A percentile compares a stretch with the other conserved stretches of the same genome.
These are phyloP conservation scores for Amanita fuliginea DNA, from an alignment of 768 basidiomycete genomes.

Conservation along the genomic window DNA sequence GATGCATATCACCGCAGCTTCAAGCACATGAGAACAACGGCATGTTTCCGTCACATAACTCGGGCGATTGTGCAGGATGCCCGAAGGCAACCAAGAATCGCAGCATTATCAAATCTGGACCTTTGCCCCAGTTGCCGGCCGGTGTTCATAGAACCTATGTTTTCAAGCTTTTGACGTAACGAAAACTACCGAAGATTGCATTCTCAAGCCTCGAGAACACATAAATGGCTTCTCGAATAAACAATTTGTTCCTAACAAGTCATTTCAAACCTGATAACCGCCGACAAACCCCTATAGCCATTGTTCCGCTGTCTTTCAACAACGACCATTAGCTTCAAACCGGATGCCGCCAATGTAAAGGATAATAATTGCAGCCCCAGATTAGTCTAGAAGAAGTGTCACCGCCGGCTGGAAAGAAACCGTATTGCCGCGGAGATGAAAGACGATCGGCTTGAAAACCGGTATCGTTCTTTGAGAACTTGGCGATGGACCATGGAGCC, in stretches of 20 bases:
- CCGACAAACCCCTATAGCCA: not conserved
- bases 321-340: not conserved
- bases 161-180: constrained; percentile 5
- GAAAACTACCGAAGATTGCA: not conserved
- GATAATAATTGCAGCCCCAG: not conserved
- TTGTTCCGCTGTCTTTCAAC: not conserved
- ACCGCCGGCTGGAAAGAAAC: not conserved
- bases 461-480: not conserved
- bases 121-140: constrained; percentile 2
- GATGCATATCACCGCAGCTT: not conserved
- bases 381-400: constrained; percentile 1
- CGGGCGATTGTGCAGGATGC: constrained; percentile 1
- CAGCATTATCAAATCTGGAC: not conserved
- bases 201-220: not conserved
- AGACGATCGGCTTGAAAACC: not conserved
- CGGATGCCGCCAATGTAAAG: not conserved
- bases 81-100: constrained; percentile 5
- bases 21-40: too few relatives aligned
- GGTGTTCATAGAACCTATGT: constrained; percentile 4
- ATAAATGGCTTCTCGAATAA: not conserved
- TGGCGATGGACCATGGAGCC: not conserved
- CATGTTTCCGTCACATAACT: constrained; percentile 1
- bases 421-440: constrained; percentile 7
- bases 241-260: not conserved
- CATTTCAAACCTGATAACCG: not conserved